phyloP scores from a whole-genome alignment of 306 rosid species.

The Medicago truncatula region DNA sequence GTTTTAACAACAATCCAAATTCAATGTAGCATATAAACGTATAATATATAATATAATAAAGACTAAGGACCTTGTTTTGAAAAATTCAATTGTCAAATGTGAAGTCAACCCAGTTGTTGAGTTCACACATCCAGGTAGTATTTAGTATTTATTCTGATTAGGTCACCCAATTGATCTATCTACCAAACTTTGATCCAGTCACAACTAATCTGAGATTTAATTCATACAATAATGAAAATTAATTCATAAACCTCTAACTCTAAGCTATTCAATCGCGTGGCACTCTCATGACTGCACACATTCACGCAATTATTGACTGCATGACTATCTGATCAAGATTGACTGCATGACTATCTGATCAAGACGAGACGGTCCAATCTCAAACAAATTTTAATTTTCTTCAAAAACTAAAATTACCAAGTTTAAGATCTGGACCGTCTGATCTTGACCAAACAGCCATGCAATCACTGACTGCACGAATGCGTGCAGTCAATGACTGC shows the following conservation, averaged over 20 bases:
- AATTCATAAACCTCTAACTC: neutral
- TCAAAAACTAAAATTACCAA: no score
- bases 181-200: slow-evolving; percentile 37
- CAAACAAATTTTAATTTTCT: no score
- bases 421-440: no score
- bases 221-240: slow-evolving; percentile 1
- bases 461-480: no score
- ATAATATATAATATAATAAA: slow-evolving; percentile 14
- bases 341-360: no score
- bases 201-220: slow-evolving; percentile 18
- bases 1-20: slow-evolving; percentile 5
- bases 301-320: no score
- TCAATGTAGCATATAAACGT: slow-evolving; percentile 11
- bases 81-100: slow-evolving; percentile 26
- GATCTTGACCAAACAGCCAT: no score
- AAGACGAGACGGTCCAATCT: no score
- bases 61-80: slow-evolving; percentile 28
- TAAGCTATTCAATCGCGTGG: neutral
- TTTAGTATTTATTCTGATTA: neutral
- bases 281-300: neutral
- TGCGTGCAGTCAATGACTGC: no score
- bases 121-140: slow-evolving; percentile 10
- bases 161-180: slow-evolving; percentile 25
- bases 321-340: no score
- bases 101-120: slow-evolving; percentile 34